Base-by-base conservation (phyloP, 495 filamentous ascomycete species). In the Acidomyces sp. region DNA sequence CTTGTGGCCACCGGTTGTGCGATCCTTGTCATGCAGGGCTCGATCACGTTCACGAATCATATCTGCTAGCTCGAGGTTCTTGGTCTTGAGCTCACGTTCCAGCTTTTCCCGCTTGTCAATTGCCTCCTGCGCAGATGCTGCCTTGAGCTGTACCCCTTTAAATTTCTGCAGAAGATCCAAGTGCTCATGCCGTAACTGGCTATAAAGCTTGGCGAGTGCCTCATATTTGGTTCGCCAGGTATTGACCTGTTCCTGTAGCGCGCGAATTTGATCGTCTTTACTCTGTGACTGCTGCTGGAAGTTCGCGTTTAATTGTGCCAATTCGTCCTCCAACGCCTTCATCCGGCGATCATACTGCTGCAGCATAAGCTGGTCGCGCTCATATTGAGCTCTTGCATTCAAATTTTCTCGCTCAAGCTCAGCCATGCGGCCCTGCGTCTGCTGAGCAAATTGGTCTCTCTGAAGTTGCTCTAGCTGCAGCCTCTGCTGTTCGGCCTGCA, bases 181-280 rank as follows among this genome's bases (percentile, higher is more conserved):
- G 67, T 97, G 90, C 62, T 97, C 90, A 45, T 86, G 79, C 37
- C 90, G 83, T 38, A 97, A 67, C 58, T 96, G 90, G 12, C 87
- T 93, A 60, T 97, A 97, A 4, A 97, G 70, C 62, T 96, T 96
- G 29, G 90, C 90, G 37, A 97, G 65, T 3, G 88, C 82, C 56
- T 97, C 92, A 52, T 96, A 97, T 63, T 96, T 97, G 24, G 82
- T 75, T 41, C 90, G 71, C 90, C 90, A 96, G 1, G 86, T 94
- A 59, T 93, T 93, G 48, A 93, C 79, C 55, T 93, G 86, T 61
- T 93, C 86, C 55, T 95, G 88, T 13, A 96, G 65, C 4, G 90
- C 75, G 32, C 80, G 68, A 50, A 97, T 93, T 56, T 95, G 85
- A 46, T 95, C 90, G 53, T 97, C 90, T 54, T 87, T 87, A 47